Evolutionary conservation across 176 grass and related monocot species (phyloP), one percentile per base, ranked within the genome.

Genomic region (Dendrocalamus sinicus): DNA sequence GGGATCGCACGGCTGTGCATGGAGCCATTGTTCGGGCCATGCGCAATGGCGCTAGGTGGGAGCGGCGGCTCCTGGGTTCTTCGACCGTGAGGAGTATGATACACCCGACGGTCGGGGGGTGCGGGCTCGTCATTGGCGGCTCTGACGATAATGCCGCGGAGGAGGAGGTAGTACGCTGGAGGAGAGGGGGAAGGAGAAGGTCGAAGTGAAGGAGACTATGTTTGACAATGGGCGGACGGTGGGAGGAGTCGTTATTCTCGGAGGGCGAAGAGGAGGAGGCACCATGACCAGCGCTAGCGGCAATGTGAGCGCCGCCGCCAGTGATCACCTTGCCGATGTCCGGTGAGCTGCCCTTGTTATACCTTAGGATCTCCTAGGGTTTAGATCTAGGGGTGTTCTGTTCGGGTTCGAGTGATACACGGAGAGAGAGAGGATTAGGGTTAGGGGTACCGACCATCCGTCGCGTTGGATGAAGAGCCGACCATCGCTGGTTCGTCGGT

Each of bases 71-170:
- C 48, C 96, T 7, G 93, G 91, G 10, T 98, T 98, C 89, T 98
- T 95, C 70, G 93, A 98, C 86, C 90, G 91, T 47, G 96, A 98
- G 83, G 96, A 95, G 55, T 98, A 84, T 64, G 93, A 95, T 68
- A 95, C 94, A 91, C 88, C 94, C 70, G 91, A 98, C 58, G 93
- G 91, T 10, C 77, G 32, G 89, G 47, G 76, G 46, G 0, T 58
- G 84, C 5, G 72, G 50, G 8, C 17, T 60, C 73, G 46, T 87
- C 47, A 54, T 10, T 55, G 69, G 80, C 8, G 15, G 76, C 22
- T 77, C 85, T 46, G 66, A 81, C 2, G 75, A 81, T 71, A 83
- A 85, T 82, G 77, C 86, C 17, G 35, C 73, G 80, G 81, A 91
- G 37, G 81, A 91, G 37, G 89, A 71, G 68, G 70, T 24, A 14